Evolutionary conservation across 331 rosid genomes (phyloP).

Genomic region (Quercus phellos): DNA sequence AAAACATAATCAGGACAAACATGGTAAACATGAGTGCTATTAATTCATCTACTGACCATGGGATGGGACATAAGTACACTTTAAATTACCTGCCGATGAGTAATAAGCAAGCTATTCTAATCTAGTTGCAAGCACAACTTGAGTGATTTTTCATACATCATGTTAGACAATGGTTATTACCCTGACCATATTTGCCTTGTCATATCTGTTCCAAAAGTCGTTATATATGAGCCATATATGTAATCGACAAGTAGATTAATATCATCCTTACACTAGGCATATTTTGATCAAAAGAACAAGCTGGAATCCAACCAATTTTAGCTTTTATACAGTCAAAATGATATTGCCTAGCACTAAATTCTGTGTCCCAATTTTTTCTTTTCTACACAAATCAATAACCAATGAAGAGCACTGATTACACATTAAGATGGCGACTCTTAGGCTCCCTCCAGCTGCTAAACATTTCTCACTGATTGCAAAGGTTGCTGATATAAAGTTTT

Average conservation of each 20-base stretch:
- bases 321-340: not conserved
- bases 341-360: not conserved
- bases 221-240: not conserved
- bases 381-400: not conserved
- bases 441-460: not conserved
- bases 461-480: not conserved
- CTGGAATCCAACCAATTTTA: not conserved
- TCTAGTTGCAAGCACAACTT: not conserved
- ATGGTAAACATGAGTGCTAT: not conserved
- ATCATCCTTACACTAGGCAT: not conserved
- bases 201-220: not conserved
- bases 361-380: not conserved
- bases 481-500: not conserved
- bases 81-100: not conserved
- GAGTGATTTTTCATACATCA: not conserved
- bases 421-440: not conserved
- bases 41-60: not conserved
- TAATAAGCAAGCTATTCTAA: not conserved
- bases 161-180: not conserved
- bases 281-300: slow-evolving; percentile 3
- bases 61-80: not conserved
- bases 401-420: not conserved
- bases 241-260: not conserved
- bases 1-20: not conserved
- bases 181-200: not conserved